Conservation (phyloP, 2,329 filamentous ascomycete genomes). For the Claviceps digitariae region DNA sequence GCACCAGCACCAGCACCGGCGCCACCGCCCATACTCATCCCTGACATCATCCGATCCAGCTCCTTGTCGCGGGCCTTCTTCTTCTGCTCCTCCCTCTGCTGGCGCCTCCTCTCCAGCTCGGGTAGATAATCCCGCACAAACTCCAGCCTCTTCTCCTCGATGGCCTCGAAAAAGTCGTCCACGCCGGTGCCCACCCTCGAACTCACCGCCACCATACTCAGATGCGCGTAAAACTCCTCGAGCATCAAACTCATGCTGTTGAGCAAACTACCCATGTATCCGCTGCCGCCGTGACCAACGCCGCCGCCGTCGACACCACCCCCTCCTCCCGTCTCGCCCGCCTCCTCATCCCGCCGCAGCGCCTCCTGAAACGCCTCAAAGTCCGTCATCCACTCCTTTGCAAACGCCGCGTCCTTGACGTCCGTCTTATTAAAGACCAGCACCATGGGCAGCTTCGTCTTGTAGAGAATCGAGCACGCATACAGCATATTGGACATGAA, state of each 20-base stretch:
- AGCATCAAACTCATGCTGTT: constrained; percentile 98
- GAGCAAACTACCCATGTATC: constrained; percentile 90
- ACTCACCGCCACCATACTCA: constrained; percentile 86
- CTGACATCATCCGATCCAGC: constrained; percentile 85
- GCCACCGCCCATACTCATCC: constrained; percentile 49
- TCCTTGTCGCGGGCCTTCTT: constrained; percentile 61
- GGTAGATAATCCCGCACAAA: constrained; percentile 86
- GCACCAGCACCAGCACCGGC: constrained; percentile 16
- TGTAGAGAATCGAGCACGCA: constrained; percentile 96
- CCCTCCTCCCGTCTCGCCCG: constrained; percentile 61
- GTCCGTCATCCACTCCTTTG: constrained; percentile 99
- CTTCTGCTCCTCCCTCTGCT: constrained; percentile 65
- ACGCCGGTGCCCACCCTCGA: constrained; percentile 86
- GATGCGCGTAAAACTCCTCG: constrained; percentile 91
- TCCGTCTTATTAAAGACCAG: constrained; percentile 99
- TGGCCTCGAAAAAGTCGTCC: constrained; percentile 85
- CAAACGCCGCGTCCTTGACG: constrained; percentile 79
- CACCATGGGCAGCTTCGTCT: constrained; percentile 97
- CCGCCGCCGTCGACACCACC: constrained; percentile 48
- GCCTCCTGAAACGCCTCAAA: constrained; percentile 92
- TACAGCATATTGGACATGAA: constrained; percentile 99
- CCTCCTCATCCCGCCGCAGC: constrained; percentile 64
- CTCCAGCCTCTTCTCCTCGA: constrained; percentile 74
- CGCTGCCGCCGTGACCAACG: constrained; percentile 58
- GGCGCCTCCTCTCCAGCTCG: constrained; percentile 67